Evolutionary conservation across 139 green algal genomes (phyloP).

Genomic region (Coelastrella sp.): DNA sequence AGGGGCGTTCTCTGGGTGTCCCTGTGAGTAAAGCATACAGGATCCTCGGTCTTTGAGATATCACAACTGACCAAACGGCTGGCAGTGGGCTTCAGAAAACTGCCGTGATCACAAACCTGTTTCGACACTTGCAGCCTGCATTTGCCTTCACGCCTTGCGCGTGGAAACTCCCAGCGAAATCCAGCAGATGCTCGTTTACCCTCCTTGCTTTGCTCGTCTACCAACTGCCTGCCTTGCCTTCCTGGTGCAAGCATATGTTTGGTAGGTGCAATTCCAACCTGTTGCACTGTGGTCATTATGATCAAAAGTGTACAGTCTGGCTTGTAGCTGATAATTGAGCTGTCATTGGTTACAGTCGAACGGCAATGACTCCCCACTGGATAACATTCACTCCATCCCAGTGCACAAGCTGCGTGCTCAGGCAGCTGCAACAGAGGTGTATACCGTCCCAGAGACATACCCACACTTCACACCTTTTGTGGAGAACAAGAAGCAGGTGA

Average conservation of each 20-base stretch:
- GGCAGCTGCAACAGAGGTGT: not conserved
- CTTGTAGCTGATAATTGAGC: not conserved
- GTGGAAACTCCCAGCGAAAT: no score
- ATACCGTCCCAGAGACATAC: slow-evolving; percentile 27
- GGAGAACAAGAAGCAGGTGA: slow-evolving; percentile 44
- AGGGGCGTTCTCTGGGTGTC: not conserved
- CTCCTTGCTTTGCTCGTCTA: no score
- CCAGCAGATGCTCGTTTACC: not conserved
- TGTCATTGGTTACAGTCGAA: not conserved
- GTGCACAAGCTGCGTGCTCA: slow-evolving; percentile 29
- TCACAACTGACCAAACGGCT: no score
- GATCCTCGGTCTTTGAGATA: no score
- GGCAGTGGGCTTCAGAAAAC: no score
- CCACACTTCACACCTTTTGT: slow-evolving; percentile 54
- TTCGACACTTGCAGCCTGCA: no score
- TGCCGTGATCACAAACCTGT: no score
- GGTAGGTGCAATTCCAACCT: not conserved
- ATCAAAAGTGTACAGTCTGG: no score
- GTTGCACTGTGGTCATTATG: no score
- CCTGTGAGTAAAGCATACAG: not conserved
- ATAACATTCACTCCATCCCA: slow-evolving; percentile 22
- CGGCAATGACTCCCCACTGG: not conserved
- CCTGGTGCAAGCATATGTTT: not conserved
- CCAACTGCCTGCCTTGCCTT: no score
- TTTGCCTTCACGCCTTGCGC: no score